Base-by-base conservation (phyloP, 2,329 filamentous ascomycete genomes). In the Mycosphaerelloides madeirae region DNA sequence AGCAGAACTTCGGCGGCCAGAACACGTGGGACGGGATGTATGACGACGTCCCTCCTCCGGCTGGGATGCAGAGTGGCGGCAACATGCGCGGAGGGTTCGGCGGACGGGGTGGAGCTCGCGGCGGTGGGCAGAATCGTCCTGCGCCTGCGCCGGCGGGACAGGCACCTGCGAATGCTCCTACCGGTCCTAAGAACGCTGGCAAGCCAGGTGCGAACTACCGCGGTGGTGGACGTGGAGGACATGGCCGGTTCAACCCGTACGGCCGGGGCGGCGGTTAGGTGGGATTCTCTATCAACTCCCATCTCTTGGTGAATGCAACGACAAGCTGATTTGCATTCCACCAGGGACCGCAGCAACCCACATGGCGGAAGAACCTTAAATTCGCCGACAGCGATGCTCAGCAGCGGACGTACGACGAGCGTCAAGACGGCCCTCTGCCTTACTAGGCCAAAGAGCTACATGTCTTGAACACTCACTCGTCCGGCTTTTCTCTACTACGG, bases 1-100 rank as follows among this genome's bases (percentile, higher is more conserved):
- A 58, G 56, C 66, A 71, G 50, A 49, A 53, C 34, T 62, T 59
- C 44, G 67, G 67, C 19, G 67, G 64, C 65, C 75, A 65, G 59
- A 77, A 70, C 29, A 90, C 84, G 31, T 96, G 90, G 89, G 91
- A 97, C 66, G 91, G 91, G 60, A 95, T 95, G 89, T 97, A 96
- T 66, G 91, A 97, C 64, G 91, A 96, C 64, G 87, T 90, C 2
- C 90, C 89, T 13, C 87, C 91, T 63, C 87, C 87, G 4, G 83
- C 83, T 57, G 78, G 83, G 71, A 74, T 53, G 72, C 46, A 46
- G 6, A 47, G 25, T n/a, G 40, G 49, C 70, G 13, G 76, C 72
- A 36, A 73, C 75, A 46, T 49, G 40, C 63, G 68, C 41, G 71
- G 68, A 46, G 69, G 63, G n/a, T 67, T 73, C 48, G 66, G 69